A percentile compares a stretch with the other conserved stretches of the same genome.
These are phyloP conservation scores for Fraxinus platypoda DNA, from an alignment of 305 asterid genomes.

Conservation along the genomic window DNA sequence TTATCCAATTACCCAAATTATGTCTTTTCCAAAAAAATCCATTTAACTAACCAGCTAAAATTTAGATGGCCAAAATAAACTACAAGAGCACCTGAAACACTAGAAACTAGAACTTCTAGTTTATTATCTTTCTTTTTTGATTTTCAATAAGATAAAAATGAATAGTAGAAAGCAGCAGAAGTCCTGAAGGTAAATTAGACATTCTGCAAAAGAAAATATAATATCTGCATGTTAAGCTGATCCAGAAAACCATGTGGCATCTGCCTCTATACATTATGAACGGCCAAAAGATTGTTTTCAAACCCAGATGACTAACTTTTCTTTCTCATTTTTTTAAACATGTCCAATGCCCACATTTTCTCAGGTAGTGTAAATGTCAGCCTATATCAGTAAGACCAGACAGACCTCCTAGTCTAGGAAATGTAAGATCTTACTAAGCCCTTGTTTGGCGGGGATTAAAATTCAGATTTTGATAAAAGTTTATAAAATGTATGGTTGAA, in stretches of 20 bases:
- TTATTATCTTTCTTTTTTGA: not conserved
- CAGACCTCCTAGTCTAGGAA: not conserved
- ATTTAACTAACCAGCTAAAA: not conserved
- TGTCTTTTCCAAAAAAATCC: not conserved
- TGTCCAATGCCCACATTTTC: not conserved
- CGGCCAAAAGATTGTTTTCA: not conserved
- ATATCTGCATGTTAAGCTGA: not conserved
- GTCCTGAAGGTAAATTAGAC: not conserved
- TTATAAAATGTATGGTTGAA: not conserved
- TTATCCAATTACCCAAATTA: not conserved
- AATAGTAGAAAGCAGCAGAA: not conserved
- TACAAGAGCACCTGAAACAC: not conserved
- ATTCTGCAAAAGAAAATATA: not conserved
- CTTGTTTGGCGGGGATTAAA: not conserved
- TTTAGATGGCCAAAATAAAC: not conserved
- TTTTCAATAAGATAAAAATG: not conserved
- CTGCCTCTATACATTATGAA: not conserved
- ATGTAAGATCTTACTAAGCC: not conserved
- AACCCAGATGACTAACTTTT: not conserved
- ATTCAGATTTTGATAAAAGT: not conserved
- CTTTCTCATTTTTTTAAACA: not conserved
- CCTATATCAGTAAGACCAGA: not conserved
- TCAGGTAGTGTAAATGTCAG: not conserved
- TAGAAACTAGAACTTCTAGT: not conserved
- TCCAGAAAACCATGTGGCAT: not conserved